Conservation (phyloP, 257 asterid genomes). For the Solanum etuberosum region DNA sequence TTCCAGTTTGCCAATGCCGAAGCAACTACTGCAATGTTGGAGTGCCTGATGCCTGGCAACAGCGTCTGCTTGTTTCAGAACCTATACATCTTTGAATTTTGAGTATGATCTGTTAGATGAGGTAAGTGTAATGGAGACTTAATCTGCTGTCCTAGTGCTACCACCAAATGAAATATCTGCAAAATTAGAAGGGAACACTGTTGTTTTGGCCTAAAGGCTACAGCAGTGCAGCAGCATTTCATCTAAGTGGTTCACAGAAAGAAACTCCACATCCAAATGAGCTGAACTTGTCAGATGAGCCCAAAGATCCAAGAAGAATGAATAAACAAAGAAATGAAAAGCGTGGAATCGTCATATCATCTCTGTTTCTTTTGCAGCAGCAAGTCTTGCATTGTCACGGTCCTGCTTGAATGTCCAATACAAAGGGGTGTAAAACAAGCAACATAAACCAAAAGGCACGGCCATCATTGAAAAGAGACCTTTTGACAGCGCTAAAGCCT, state of each 20-base stretch:
- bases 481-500: conserved; percentile 72
- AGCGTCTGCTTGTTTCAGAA: not conserved
- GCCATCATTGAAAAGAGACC: conserved; percentile 92
- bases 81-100: not conserved
- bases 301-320: not conserved
- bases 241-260: not conserved
- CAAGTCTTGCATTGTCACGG: conserved; percentile 62
- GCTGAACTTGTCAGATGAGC: not conserved
- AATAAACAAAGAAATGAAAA: not conserved
- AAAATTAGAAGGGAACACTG: not conserved
- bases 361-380: conserved; percentile 59
- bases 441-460: conserved; percentile 76
- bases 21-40: not conserved
- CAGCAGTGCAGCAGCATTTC: not conserved
- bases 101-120: not conserved
- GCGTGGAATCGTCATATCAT: conserved; percentile 30
- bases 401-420: conserved; percentile 84
- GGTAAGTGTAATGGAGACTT: not conserved
- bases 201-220: not conserved
- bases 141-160: not conserved
- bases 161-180: not conserved
- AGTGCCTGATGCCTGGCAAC: not conserved
- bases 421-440: conserved; percentile 82
- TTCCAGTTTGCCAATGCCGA: not conserved
- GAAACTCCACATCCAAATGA: not conserved